Percentiles rank a stretch among this genome's conserved stretches.
Conservation (phyloP, 257 asterid genomes). For the Fraxinus quadrangulata region DNA sequence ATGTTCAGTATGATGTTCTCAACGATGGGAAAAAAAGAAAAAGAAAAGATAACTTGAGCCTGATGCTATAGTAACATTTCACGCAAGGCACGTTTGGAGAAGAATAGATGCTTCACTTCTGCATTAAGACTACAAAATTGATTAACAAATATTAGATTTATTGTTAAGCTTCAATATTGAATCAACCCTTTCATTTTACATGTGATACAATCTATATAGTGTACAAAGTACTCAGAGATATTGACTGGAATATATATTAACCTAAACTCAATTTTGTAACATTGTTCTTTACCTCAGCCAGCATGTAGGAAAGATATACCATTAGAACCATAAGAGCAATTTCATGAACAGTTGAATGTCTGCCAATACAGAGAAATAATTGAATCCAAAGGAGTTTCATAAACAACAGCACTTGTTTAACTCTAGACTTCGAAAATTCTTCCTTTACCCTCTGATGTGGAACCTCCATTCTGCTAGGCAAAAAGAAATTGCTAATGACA, state of each 20-base stretch:
- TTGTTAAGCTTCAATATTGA: not conserved
- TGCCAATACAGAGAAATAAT: conserved; percentile 40
- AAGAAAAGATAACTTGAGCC: not conserved
- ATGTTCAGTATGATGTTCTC: not conserved
- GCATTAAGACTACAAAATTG: not conserved
- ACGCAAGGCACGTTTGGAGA: not conserved
- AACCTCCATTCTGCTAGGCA: not conserved
- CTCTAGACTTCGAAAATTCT: conserved; percentile 12
- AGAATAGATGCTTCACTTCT: not conserved
- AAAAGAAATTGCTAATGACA: not conserved
- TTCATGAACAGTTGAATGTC: conserved; percentile 90
- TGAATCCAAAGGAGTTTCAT: conserved; percentile 11
- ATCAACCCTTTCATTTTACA: conserved; percentile 7
- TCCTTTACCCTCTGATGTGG: not conserved
- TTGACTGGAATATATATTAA: not conserved
- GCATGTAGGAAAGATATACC: conserved; percentile 93
- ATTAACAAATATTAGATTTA: conserved; percentile 1
- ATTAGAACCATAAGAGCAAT: conserved; percentile 79
- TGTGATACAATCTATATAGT: not conserved
- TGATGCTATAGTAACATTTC: not conserved
- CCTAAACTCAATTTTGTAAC: not conserved
- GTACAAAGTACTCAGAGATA: conserved; percentile 7
- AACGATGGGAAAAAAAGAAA: not conserved
- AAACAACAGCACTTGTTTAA: conserved; percentile 10
- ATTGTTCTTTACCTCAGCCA: conserved; percentile 76